Base-by-base conservation (phyloP, 1,284 basidiomycete species). In the Pyrrhoderma lamaoense region DNA sequence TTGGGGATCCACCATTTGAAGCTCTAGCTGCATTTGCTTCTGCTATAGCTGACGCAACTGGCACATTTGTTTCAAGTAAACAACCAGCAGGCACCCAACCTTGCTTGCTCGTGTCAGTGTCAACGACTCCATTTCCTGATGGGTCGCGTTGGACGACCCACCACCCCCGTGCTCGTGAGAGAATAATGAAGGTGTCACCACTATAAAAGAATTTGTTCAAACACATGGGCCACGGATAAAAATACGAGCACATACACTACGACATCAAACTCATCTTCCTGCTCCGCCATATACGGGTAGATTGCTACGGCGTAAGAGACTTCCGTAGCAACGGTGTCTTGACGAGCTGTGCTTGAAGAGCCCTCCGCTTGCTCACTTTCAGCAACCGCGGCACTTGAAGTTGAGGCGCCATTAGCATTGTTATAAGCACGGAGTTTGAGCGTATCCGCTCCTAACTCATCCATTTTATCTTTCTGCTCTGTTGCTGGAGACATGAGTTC, bases 121-220 rank as follows among this genome's bases (percentile, higher is more conserved):
- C 82, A 40, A 93, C 79, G 46, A 84, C 70, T 11, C 93, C 93
- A 3, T 82, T 78, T 1, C 93, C 93, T 42, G 81, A 82, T 19
- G 88, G 85, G 65, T 99, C 96, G 31, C 90, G 82, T 64, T 98
- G 93, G 2, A 99, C 95, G 34, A 97, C 89, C 93, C 95, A 99
- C 96, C 96, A 99, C 0, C 96, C 96, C 56, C 94, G 86, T 13
- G 93, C 87, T 57, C 95, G 85, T 53, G 89, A 91, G 49, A 96
- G 73, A 61, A 98, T 95, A 58, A 97, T 82, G 67, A 96, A 98
- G 0, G 90, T 91, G 62, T 93, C 88, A 34, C 87, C 87, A 31
- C 86, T 92, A 42, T 37, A 19, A n/a, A 40, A 42, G 27, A 25
- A 35, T n/a, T 40, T 40, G n/a, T 23, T 43, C 25, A 14, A 57